phyloP scores from a whole-genome alignment of 345 rosid genomes.

The Ceriops tagal region DNA sequence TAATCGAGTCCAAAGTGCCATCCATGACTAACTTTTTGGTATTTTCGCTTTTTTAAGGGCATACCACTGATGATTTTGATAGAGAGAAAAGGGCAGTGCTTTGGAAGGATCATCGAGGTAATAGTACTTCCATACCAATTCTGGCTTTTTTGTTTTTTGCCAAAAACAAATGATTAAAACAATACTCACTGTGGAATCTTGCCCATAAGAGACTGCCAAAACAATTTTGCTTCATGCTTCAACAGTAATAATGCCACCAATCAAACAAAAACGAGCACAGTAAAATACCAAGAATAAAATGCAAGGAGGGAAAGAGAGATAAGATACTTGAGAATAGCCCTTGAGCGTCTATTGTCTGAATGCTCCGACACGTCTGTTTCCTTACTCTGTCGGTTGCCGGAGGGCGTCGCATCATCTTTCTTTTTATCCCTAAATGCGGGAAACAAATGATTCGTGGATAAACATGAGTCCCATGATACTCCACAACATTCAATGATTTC shows the following conservation, averaged over 20 bases:
- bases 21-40: too few relatives aligned
- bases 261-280: neutral
- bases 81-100: too few relatives aligned
- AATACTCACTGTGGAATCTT: too few relatives aligned
- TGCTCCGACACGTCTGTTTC: neutral
- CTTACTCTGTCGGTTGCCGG: neutral
- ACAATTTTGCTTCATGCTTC: neutral
- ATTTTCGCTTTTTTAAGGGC: too few relatives aligned
- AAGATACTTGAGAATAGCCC: slow-evolving; percentile 10
- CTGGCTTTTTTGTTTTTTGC: too few relatives aligned
- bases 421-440: neutral
- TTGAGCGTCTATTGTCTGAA: slow-evolving; percentile 1
- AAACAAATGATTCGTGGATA: neutral
- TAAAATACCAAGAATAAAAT: neutral
- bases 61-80: too few relatives aligned
- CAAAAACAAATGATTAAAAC: too few relatives aligned
- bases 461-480: neutral
- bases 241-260: neutral
- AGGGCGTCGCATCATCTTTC: slow-evolving; percentile 1
- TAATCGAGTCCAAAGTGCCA: neutral
- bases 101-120: too few relatives aligned
- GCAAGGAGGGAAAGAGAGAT: neutral
- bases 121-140: too few relatives aligned
- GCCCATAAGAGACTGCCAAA: too few relatives aligned
- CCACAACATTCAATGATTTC: too few relatives aligned